These are phyloP conservation scores for Pseudozyma hubeiensis DNA, from an alignment of 1,284 basidiomycete genomes.

Conservation along the genomic window DNA sequence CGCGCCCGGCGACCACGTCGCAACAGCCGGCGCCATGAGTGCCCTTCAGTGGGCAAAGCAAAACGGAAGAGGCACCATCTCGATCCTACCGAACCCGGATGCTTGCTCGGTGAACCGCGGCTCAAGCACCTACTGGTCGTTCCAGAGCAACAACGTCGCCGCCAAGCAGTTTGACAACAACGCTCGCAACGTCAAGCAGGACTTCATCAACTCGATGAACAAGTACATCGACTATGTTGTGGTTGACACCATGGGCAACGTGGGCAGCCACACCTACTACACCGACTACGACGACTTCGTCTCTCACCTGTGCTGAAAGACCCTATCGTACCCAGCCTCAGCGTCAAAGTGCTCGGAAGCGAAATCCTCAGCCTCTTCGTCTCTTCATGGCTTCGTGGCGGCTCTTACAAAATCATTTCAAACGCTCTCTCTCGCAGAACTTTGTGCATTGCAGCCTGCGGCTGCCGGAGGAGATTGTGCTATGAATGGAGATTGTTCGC, in stretches of 20 bases:
- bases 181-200: slow-evolving; percentile 2
- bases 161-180: slow-evolving; percentile 1
- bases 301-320: slow-evolving; percentile 4
- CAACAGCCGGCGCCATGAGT: not conserved
- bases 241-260: slow-evolving; percentile 6
- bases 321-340: no score
- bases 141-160: slow-evolving; percentile 6
- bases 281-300: slow-evolving; percentile 3
- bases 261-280: slow-evolving; percentile 1
- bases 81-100: slow-evolving; percentile 4
- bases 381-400: no score
- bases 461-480: no score
- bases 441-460: no score
- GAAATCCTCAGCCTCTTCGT: no score
- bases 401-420: no score
- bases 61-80: not conserved
- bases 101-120: not conserved
- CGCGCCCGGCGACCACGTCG: not conserved
- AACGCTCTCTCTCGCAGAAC: no score
- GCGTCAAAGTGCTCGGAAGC: no score
- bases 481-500: no score
- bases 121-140: slow-evolving; percentile 4
- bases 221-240: slow-evolving; percentile 6
- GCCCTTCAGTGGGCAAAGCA: slow-evolving; percentile 5
- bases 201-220: slow-evolving; percentile 1